Evolutionary conservation across 2,329 filamentous ascomycete species (phyloP).

Genomic region (Alternaria infectoria): DNA sequence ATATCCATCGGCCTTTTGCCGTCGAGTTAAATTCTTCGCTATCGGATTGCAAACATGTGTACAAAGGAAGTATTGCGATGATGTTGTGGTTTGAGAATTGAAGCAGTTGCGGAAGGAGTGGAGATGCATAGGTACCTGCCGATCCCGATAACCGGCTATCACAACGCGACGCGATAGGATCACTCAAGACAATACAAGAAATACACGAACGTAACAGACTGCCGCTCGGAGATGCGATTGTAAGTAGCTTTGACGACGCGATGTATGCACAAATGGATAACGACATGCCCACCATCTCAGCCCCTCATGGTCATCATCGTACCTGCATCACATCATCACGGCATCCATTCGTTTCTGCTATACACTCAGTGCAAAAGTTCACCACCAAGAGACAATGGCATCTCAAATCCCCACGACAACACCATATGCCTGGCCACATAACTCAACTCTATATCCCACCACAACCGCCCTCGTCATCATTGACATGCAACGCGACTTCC

Average conservation of each 20-base stretch:
- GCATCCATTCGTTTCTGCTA: not conserved
- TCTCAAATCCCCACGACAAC: slow-evolving; percentile 28
- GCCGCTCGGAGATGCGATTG: not conserved
- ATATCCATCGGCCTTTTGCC: too few relatives aligned
- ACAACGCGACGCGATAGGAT: not conserved
- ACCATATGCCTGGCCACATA: slow-evolving; percentile 53
- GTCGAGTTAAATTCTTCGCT: too few relatives aligned
- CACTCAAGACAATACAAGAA: not conserved
- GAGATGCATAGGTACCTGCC: not conserved
- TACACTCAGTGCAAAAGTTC: not conserved
- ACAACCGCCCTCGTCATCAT: slow-evolving; percentile 61
- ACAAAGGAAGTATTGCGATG: not conserved
- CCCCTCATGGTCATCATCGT: accelerated
- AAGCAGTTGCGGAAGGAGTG: not conserved
- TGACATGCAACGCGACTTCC: slow-evolving; percentile 64
- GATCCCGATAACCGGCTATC: not conserved
- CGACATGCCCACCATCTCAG: not conserved
- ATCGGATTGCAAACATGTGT: not conserved
- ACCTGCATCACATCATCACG: not conserved
- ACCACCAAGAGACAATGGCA: not conserved
- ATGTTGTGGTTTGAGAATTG: not conserved
- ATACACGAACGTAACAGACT: not conserved
- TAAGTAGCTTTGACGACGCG: not conserved
- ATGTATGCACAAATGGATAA: not conserved
- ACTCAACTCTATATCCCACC: slow-evolving; percentile 45